Evolutionary conservation across 23 red algal genomes (phyloP), one percentile per base, ranked within the genome.

Genomic region (Gracilaria gracilis): DNA sequence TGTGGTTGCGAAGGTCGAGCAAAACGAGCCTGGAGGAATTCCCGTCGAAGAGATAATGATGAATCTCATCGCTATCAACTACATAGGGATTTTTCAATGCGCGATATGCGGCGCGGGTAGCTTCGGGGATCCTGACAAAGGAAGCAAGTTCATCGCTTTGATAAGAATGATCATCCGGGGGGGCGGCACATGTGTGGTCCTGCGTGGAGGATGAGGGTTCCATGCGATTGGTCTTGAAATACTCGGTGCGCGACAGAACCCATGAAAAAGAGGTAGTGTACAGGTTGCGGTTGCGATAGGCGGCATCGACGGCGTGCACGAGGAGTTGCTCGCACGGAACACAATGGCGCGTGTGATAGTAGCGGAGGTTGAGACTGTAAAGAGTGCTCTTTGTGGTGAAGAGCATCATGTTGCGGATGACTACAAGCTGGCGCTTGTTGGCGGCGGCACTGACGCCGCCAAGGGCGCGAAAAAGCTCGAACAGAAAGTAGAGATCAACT

Each of bases 1-100:
- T 94, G 70, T 98, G 95, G 58, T 98, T 98, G 57, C 95, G 91
- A 44, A 98, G 75, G 61, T 98, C 95, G 35, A 98, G 40, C 31
- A 80, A 71, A 11, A 81, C 76, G 15, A 79, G 64, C 0, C 53
- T n/a, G 24, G 74, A 74, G 16, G 55, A 48, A 24, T 82, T 83
- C 37, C 64, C 77, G 20, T 93, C 28, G 39, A 83, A 85, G 0
- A 92, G 89, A 32, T 73, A 87, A 34, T 90, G 82, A 42, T 79
- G 36, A 23, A 69, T 70, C 55, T 97, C 89, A 46, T 81, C 83
- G 12, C 4, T 27, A 21, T 97, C 95, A 11, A 97, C 67, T 9
- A 82, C 69, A 33, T 80, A 87, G 24, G 85, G 88, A 9, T 67
- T 90, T 48, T 93, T 65, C 21, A 84, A 76, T 0, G 95, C 85